Percentiles rank a stretch among this genome's conserved stretches.
phyloP scores from a whole-genome alignment of 148 eudicot genomes.

The Arctostaphylos glauca region DNA sequence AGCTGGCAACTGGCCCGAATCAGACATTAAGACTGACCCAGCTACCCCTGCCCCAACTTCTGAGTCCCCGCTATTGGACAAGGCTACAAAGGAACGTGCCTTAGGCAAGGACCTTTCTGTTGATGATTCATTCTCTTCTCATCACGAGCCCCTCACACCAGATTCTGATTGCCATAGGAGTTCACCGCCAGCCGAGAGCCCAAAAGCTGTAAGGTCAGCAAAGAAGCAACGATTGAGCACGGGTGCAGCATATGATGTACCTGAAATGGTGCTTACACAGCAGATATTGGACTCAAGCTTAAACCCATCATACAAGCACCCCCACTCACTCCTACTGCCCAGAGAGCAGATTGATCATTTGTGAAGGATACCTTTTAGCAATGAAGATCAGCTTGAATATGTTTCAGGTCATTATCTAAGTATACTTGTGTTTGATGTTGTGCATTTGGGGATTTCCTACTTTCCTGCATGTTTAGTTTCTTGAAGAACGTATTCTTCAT shows the following conservation, averaged over 20 bases:
- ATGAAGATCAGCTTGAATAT: slow-evolving; percentile 20
- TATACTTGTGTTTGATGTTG: not conserved
- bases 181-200: slow-evolving; percentile 28
- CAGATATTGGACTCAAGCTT: slow-evolving; percentile 42
- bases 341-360: slow-evolving; percentile 33
- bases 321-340: slow-evolving; percentile 22
- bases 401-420: slow-evolving; percentile 20
- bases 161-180: slow-evolving; percentile 37
- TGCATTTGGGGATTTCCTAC: not conserved
- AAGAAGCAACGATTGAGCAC: slow-evolving; percentile 37
- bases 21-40: slow-evolving; percentile 46
- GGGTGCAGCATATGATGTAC: slow-evolving; percentile 19
- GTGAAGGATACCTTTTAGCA: slow-evolving; percentile 24
- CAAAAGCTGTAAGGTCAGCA: slow-evolving; percentile 29
- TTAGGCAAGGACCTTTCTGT: slow-evolving; percentile 30
- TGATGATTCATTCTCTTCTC: slow-evolving; percentile 44
- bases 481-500: not conserved
- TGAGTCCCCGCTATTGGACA: slow-evolving; percentile 35
- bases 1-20: slow-evolving; percentile 27
- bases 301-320: slow-evolving; percentile 39
- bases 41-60: slow-evolving; percentile 48
- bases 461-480: slow-evolving; percentile 9
- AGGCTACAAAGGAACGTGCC: slow-evolving; percentile 25
- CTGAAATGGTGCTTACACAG: slow-evolving; percentile 28
- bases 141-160: slow-evolving; percentile 45